Base-by-base conservation (phyloP, 148 eudicot species). In the Persicaria tinctoria region DNA sequence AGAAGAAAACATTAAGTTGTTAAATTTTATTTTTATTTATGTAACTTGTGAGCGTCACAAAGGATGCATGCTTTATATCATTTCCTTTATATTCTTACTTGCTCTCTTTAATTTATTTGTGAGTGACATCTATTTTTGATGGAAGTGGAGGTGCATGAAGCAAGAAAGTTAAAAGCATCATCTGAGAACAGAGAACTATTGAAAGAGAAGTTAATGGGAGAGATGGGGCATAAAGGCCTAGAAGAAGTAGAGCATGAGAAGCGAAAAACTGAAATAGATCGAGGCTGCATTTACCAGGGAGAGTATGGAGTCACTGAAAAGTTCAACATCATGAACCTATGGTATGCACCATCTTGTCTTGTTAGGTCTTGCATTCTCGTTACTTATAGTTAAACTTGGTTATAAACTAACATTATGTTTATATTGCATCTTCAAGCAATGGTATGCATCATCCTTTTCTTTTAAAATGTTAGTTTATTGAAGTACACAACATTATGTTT, bases 71-170 rank as follows among this genome's bases (percentile, higher is more conserved):
- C 38, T 59, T 20, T 23, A 18, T 64, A 46, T 64, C 68, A 63
- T 11, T 12, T 64, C 17, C 46, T 64, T 5, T 64, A 64, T 41
- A 64, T 64, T 64, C 47, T 13, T n/a, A 12, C 2, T 64, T 64
- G 70, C 47, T 38, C 47, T 64, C 41, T 60, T 32, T 64, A 47
- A 64, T n/a, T 64, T 38, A 64, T 64, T 32, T 64, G 70, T 41
- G 70, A 20, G 23, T 20, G 23, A 38, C 47, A 64, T 64, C 70
- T 41, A 45, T 64, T 64, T 64, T 27, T 47, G 5, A 70, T 92
- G 99, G 99, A 95, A 76, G 80, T 86, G 82, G 97, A 95, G 84
- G 89, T 92, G 78, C 88, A 78, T 79, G 97, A 90, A 82, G 97
- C 97, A 23, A 87, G 89, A 82, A 92, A 84, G 76, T 74, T 88